These are phyloP conservation scores for Albugo candida DNA, from an alignment of 352 stramenopile species.

Conservation along the genomic window DNA sequence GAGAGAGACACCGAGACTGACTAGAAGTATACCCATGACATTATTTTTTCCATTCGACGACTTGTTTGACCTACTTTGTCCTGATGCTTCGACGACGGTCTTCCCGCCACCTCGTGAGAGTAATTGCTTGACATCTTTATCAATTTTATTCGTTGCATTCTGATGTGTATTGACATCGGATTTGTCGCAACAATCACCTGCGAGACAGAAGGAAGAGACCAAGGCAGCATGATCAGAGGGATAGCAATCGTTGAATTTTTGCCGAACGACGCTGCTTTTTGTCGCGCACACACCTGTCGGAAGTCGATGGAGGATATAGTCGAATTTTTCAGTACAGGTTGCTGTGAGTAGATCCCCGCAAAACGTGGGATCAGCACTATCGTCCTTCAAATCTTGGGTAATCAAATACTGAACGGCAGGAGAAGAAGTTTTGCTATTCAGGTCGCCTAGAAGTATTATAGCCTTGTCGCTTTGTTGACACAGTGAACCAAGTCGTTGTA, in stretches of 20 bases:
- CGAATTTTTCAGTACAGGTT: conserved; percentile 47
- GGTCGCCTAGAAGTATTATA: conserved; percentile 40
- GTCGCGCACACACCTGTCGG: conserved; percentile 22
- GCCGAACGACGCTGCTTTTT: conserved; percentile 36
- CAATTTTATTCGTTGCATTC: too few species aligned
- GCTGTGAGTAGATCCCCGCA: conserved; percentile 39
- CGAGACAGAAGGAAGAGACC: conserved; percentile 33
- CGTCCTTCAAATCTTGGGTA: conserved; percentile 24
- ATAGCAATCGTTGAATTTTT: conserved; percentile 46
- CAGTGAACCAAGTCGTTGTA: conserved; percentile 21
- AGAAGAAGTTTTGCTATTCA: conserved; percentile 50
- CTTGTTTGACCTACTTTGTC: too few species aligned
- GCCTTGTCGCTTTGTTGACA: conserved; percentile 38
- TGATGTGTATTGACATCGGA: too few species aligned
- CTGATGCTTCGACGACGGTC: too few species aligned
- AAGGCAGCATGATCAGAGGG: conserved; percentile 50
- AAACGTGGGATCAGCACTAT: conserved; percentile 30
- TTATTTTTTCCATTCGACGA: too few species aligned
- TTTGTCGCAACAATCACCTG: conserved; percentile 28
- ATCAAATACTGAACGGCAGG: conserved; percentile 40
- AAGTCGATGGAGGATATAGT: conserved; percentile 35
- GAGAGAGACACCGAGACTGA: too few species aligned
- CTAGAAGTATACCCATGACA: too few species aligned
- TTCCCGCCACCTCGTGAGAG: too few species aligned
- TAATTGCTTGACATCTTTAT: too few species aligned